phyloP scores from a whole-genome alignment of 1,139 yeast species.

The Magnusiomyces tetraspermus region DNA sequence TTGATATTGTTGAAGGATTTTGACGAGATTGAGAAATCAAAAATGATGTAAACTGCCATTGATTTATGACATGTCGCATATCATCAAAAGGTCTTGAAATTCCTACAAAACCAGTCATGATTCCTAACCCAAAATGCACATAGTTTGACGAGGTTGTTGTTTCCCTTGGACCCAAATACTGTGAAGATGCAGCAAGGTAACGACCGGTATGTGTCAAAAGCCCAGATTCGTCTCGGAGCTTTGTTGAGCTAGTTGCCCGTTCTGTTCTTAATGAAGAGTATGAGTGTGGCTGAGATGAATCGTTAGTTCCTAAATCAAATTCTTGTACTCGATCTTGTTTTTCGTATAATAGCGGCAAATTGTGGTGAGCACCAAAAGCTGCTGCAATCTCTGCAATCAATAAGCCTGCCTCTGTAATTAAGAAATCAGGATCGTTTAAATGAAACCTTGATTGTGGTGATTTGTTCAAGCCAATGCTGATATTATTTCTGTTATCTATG shows the following conservation, averaged over 20 bases:
- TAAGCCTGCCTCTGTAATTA: conserved; percentile 12
- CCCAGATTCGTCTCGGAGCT: conserved; percentile 7
- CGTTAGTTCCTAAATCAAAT: conserved; percentile 4
- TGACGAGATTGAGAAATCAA: neutral
- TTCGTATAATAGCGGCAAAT: conserved; percentile 12
- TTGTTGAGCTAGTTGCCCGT: neutral
- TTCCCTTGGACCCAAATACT: conserved; percentile 3
- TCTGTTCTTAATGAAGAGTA: neutral
- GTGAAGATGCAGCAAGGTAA: conserved; percentile 7
- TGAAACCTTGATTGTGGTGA: neutral
- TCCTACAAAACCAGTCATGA: conserved; percentile 19
- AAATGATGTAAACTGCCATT: conserved; percentile 16
- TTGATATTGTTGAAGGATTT: neutral
- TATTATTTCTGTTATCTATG: neutral
- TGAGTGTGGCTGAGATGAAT: neutral
- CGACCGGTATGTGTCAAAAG: conserved; percentile 8
- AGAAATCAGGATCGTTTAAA: neutral
- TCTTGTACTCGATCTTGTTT: conserved; percentile 9
- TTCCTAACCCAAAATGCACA: conserved; percentile 20
- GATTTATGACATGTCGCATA: conserved; percentile 16
- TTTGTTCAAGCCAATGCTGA: neutral
- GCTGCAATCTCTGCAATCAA: conserved; percentile 15
- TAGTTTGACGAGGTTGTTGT: conserved; percentile 3
- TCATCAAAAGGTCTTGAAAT: conserved; percentile 22
- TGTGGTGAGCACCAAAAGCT: conserved; percentile 10